A percentile compares a stretch with the other conserved stretches of the same genome.
These are phyloP conservation scores for Globisporangium paddicum DNA, from an alignment of 352 stramenopile genomes.

Conservation along the genomic window DNA sequence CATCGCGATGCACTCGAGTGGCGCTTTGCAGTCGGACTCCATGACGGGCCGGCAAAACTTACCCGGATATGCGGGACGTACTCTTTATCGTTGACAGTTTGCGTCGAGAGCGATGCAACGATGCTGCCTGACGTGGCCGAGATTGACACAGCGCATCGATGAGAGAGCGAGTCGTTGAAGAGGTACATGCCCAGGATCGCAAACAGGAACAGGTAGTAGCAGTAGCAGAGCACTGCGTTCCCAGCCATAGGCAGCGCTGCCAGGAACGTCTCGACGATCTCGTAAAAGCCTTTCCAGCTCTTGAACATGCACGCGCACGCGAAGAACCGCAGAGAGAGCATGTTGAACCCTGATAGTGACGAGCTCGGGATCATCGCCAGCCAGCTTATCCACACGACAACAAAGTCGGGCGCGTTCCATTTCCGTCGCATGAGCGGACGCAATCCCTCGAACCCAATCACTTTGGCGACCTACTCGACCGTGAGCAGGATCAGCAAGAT, in stretches of 20 bases:
- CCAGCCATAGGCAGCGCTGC: slow-evolving; percentile 61
- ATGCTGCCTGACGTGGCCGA: slow-evolving; percentile 18
- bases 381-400: slow-evolving; percentile 60
- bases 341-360: slow-evolving; percentile 53
- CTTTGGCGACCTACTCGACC: slow-evolving; percentile 58
- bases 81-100: slow-evolving; percentile 16
- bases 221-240: slow-evolving; percentile 75
- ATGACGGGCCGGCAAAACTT: slow-evolving; percentile 43
- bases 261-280: slow-evolving; percentile 77
- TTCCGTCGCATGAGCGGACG: slow-evolving; percentile 49
- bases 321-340: slow-evolving; percentile 72
- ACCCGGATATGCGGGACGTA: slow-evolving; percentile 47
- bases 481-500: slow-evolving; percentile 63
- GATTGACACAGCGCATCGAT: slow-evolving; percentile 46
- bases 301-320: slow-evolving; percentile 65
- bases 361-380: slow-evolving; percentile 39
- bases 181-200: slow-evolving; percentile 85
- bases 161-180: slow-evolving; percentile 77
- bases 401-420: slow-evolving; percentile 70
- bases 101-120: slow-evolving; percentile 10
- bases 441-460: slow-evolving; percentile 60
- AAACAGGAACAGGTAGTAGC: slow-evolving; percentile 85
- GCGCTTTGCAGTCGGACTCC: slow-evolving; percentile 23
- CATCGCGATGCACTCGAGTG: slow-evolving; percentile 55
- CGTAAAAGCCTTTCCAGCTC: slow-evolving; percentile 69